These are phyloP conservation scores for Mortierella sp. DNA, from an alignment of 371 early-diverging fungal species.

Conservation along the genomic window DNA sequence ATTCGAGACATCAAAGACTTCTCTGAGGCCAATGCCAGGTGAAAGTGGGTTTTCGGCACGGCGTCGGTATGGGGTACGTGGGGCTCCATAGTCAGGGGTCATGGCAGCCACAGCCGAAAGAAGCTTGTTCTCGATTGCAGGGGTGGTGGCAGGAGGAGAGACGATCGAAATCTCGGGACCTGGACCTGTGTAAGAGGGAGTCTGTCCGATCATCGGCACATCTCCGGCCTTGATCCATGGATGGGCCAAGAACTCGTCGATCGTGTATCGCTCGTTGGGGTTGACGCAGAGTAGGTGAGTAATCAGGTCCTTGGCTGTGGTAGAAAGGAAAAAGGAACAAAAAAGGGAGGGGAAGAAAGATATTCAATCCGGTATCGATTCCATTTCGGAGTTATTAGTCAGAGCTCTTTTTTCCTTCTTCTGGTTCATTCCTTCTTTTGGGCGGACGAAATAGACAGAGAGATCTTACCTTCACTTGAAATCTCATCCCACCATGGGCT, in stretches of 20 bases:
- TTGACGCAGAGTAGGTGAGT: slow-evolving; percentile 79
- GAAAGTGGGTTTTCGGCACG: slow-evolving; percentile 28
- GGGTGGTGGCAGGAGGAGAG: slow-evolving; percentile 12
- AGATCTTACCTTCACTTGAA: slow-evolving; percentile 41
- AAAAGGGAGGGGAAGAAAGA: too few relatives aligned
- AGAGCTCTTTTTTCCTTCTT: too few relatives aligned
- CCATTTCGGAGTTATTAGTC: too few relatives aligned
- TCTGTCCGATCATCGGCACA: slow-evolving; percentile 10
- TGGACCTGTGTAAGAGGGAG: slow-evolving; percentile 30
- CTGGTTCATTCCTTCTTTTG: too few relatives aligned
- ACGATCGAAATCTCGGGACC: slow-evolving; percentile 16
- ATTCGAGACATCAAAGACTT: slow-evolving; percentile 69
- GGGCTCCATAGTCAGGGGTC: slow-evolving; percentile 8
- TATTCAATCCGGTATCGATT: too few relatives aligned
- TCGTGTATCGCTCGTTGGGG: slow-evolving; percentile 82
- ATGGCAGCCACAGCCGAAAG: slow-evolving; percentile 8
- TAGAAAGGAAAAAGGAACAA: too few relatives aligned
- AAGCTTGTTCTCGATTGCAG: slow-evolving; percentile 9
- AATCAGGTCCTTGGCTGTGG: slow-evolving; percentile 77
- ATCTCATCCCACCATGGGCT: slow-evolving; percentile 90
- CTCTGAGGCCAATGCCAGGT: slow-evolving; percentile 61
- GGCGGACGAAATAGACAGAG: too few relatives aligned
- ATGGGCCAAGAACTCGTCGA: slow-evolving; percentile 79
- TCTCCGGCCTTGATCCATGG: slow-evolving; percentile 73
- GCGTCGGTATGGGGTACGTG: slow-evolving; percentile 22